These are phyloP conservation scores for Sungouiozyma intestinalis DNA, from an alignment of 805 yeast genomes.

Conservation along the genomic window DNA sequence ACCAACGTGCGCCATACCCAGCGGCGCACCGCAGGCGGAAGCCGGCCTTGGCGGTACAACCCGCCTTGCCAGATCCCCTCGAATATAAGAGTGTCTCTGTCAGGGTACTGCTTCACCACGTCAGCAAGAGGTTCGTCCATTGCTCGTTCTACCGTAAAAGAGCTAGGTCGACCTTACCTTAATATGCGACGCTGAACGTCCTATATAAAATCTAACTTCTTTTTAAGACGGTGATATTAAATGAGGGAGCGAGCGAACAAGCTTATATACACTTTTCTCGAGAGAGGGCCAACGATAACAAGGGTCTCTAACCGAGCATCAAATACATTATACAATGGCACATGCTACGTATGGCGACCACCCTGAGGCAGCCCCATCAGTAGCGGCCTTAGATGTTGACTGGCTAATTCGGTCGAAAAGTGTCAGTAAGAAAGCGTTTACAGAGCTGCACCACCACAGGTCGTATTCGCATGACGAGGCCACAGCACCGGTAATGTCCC, in stretches of 20 bases:
- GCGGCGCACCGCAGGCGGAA: slow-evolving; percentile 11
- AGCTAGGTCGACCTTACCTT: too few species aligned
- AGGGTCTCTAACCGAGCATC: too few species aligned
- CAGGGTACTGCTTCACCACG: slow-evolving; percentile 15
- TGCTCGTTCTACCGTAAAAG: background rate
- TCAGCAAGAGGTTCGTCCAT: slow-evolving; percentile 5
- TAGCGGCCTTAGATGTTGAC: slow-evolving; percentile 20
- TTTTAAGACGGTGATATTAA: too few species aligned
- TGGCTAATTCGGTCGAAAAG: slow-evolving; percentile 21
- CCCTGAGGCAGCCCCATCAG: background rate
- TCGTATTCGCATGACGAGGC: background rate
- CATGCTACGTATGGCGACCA: background rate
- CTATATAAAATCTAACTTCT: too few species aligned
- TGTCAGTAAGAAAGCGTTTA: background rate
- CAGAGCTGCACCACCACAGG: background rate
- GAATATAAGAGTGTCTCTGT: slow-evolving; percentile 19
- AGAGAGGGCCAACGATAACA: too few species aligned
- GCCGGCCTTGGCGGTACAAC: slow-evolving; percentile 9
- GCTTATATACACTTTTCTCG: too few species aligned
- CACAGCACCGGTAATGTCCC: slow-evolving; percentile 1
- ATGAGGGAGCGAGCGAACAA: too few species aligned
- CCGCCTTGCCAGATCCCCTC: slow-evolving; percentile 26
- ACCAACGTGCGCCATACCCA: slow-evolving; percentile 27
- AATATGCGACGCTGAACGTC: too few species aligned
- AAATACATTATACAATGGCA: too few species aligned